phyloP scores from a whole-genome alignment of 345 rosid species.

The Salix suchowensis region DNA sequence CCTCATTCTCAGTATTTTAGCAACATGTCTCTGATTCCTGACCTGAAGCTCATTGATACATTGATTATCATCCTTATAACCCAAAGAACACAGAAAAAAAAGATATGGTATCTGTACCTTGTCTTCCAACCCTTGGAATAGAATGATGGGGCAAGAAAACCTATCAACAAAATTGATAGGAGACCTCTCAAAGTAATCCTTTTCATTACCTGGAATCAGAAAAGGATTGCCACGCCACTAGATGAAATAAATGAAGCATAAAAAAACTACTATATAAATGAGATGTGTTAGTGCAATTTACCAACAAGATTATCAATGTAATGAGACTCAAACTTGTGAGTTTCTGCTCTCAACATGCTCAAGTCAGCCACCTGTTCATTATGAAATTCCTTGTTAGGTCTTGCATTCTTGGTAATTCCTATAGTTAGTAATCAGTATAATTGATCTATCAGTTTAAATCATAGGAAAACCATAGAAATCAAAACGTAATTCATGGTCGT shows the following conservation, averaged over 20 bases:
- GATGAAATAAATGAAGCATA: constrained; percentile 6
- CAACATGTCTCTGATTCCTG: background rate
- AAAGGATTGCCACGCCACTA: constrained; percentile 12
- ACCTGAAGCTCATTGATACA: background rate
- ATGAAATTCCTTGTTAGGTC: constrained; percentile 12
- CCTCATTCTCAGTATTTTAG: background rate
- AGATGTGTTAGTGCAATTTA: constrained; percentile 26
- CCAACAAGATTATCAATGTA: constrained; percentile 92
- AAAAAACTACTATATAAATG: background rate
- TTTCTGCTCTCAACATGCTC: constrained; percentile 72
- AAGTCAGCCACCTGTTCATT: constrained; percentile 72
- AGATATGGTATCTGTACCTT: constrained; percentile 43
- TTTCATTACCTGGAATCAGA: constrained; percentile 55
- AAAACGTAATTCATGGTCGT: background rate
- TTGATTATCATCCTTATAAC: background rate
- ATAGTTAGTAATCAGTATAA: background rate
- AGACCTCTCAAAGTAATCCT: constrained; percentile 68
- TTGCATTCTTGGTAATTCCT: background rate
- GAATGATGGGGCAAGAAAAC: constrained; percentile 92
- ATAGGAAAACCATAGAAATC: background rate
- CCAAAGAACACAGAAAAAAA: background rate
- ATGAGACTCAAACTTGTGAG: constrained; percentile 84
- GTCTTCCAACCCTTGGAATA: constrained; percentile 93
- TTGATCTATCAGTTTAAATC: background rate
- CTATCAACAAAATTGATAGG: constrained; percentile 77